Evolutionary conservation across 805 yeast genomes (phyloP).

Genomic region (Lachancea quebecensis): DNA sequence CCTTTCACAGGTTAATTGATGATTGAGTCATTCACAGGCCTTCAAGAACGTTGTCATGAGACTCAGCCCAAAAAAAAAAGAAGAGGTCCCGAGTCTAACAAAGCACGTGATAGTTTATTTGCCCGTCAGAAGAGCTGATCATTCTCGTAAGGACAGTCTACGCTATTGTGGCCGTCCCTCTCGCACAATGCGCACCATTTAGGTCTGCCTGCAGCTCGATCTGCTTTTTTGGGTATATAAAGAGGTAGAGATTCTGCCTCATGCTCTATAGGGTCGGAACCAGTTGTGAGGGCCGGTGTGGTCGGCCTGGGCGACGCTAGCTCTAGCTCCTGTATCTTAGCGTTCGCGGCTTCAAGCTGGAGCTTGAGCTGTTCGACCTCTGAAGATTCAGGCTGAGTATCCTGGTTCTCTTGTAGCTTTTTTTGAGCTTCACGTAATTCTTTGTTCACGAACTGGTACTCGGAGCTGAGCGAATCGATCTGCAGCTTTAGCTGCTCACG

Average conservation of each 20-base stretch:
- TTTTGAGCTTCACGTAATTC: conserved; percentile 21
- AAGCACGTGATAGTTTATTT: background rate
- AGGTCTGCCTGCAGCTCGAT: conserved; percentile 67
- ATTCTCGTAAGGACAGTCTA: conserved; percentile 76
- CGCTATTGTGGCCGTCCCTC: conserved; percentile 77
- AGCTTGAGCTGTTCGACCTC: conserved; percentile 27
- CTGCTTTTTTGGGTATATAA: conserved; percentile 21
- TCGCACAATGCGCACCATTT: conserved; percentile 95
- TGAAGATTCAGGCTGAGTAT: conserved; percentile 6
- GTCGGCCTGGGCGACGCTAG: conserved; percentile 13
- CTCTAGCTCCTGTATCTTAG: conserved; percentile 13
- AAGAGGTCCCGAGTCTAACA: background rate
- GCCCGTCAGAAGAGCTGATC: conserved; percentile 6
- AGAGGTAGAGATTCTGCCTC: conserved; percentile 24
- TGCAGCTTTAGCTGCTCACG: conserved; percentile 25
- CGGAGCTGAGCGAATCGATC: conserved; percentile 24
- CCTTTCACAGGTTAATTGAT: too few relatives aligned
- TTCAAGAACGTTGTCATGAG: background rate
- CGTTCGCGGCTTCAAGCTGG: conserved; percentile 26
- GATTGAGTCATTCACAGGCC: too few relatives aligned
- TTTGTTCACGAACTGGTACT: conserved; percentile 20
- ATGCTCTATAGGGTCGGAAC: conserved; percentile 8
- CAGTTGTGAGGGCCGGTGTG: conserved; percentile 24
- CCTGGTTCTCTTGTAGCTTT: conserved; percentile 25
- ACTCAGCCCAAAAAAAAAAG: background rate